Conservation (phyloP, 208 protist species). For the Trypanosoma avium region DNA sequence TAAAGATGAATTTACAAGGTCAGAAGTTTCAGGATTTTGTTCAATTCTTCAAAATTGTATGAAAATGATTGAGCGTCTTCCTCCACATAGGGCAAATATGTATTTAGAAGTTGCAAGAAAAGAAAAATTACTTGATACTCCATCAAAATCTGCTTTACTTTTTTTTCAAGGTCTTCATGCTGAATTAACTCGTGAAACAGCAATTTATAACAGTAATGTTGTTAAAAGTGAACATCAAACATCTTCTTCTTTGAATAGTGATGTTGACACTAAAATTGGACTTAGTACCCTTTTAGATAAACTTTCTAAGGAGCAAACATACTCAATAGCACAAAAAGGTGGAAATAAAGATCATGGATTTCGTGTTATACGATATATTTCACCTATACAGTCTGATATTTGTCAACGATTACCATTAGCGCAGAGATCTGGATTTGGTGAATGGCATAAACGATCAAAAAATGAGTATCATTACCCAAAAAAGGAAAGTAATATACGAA, state of each 20-base stretch:
- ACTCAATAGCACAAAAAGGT: conserved; percentile 21
- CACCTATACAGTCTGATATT: conserved; percentile 28
- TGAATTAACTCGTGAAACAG: conserved; percentile 23
- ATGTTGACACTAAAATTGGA: conserved; percentile 32
- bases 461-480: conserved; percentile 55
- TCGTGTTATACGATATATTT: conserved; percentile 17
- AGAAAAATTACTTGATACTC: conserved; percentile 37
- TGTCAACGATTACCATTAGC: conserved; percentile 39
- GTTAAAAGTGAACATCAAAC: conserved; percentile 15
- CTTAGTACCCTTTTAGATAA: conserved; percentile 54
- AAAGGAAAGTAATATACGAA: conserved; percentile 30
- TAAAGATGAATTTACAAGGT: conserved; percentile 14
- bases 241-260: background rate
- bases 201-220: conserved; percentile 7
- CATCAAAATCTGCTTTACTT: conserved; percentile 36
- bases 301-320: conserved; percentile 32
- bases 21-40: conserved; percentile 46
- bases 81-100: conserved; percentile 32
- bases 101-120: conserved; percentile 50
- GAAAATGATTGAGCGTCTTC: conserved; percentile 62
- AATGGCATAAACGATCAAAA: conserved; percentile 36
- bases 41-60: conserved; percentile 52
- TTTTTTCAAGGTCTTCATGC: conserved; percentile 51
- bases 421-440: conserved; percentile 60
- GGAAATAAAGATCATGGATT: conserved; percentile 2